Evolutionary conservation across 2,329 filamentous ascomycete species (phyloP).

Genomic region (Blastomyces percursus): DNA sequence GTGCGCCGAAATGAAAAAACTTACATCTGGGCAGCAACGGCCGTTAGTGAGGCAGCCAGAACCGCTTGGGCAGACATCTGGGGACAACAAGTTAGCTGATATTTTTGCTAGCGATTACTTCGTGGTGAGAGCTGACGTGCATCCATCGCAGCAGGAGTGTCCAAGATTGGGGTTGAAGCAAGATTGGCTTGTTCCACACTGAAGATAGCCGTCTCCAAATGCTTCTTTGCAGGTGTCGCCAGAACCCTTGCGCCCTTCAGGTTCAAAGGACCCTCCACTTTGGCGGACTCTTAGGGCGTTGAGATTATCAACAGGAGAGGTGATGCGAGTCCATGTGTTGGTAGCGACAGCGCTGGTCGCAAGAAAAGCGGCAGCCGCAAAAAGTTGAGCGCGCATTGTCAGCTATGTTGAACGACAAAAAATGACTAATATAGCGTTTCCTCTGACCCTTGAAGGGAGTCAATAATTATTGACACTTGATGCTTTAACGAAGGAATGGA

Average conservation of each 20-base stretch:
- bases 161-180: slow-evolving; percentile 15
- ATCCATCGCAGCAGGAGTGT: slow-evolving; percentile 17
- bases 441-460: neutral
- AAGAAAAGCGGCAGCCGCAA: slow-evolving; percentile 7
- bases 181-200: slow-evolving; percentile 11
- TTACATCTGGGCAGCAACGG: slow-evolving; percentile 15
- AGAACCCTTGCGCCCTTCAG: slow-evolving; percentile 6
- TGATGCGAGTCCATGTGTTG: slow-evolving; percentile 3
- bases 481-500: neutral
- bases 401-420: neutral
- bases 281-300: slow-evolving; percentile 4
- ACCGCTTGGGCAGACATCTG: slow-evolving; percentile 14
- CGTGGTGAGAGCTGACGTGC: slow-evolving; percentile 11
- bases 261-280: slow-evolving; percentile 9
- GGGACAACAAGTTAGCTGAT: neutral
- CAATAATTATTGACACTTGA: neutral
- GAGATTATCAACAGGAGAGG: neutral
- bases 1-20: neutral
- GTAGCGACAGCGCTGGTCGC: slow-evolving; percentile 5
- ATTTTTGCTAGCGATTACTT: neutral
- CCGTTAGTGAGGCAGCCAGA: slow-evolving; percentile 14
- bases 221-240: slow-evolving; percentile 11
- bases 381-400: slow-evolving; percentile 7
- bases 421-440: neutral
- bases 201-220: slow-evolving; percentile 12